Conservation (phyloP, 441 rosid species). For the Omphalea diandra region DNA sequence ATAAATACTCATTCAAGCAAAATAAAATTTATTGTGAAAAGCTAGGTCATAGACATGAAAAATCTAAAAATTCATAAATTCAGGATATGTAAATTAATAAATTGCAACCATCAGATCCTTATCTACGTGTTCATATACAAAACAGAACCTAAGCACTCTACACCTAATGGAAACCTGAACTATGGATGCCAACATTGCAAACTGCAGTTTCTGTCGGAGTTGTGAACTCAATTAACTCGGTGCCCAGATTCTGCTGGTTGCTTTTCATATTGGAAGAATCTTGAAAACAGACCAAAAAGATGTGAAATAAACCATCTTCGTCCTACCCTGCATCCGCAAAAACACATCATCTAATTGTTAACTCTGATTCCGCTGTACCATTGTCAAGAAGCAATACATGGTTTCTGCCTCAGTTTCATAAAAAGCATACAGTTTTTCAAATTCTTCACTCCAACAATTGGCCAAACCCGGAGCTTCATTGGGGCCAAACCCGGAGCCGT, state of each 20-base stretch:
- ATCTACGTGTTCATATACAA: too few relatives aligned
- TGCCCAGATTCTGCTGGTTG: conserved; percentile 92
- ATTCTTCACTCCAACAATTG: conserved; percentile 92
- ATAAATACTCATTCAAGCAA: too few relatives aligned
- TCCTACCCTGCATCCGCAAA: conserved; percentile 48
- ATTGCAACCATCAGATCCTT: too few relatives aligned
- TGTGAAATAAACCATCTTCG: conserved; percentile 50
- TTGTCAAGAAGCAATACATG: background rate
- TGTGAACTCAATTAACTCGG: conserved; percentile 82
- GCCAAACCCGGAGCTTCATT: conserved; percentile 82
- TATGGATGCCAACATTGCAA: conserved; percentile 91
- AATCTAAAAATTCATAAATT: too few relatives aligned
- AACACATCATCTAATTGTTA: background rate
- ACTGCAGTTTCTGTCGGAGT: conserved; percentile 94
- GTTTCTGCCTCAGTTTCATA: conserved; percentile 52
- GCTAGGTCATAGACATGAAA: too few relatives aligned
- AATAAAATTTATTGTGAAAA: too few relatives aligned
- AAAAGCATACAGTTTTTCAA: conserved; percentile 54
- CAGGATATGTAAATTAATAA: too few relatives aligned
- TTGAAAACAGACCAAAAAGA: conserved; percentile 56
- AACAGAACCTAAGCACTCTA: too few relatives aligned
- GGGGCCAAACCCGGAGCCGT: conserved; percentile 67
- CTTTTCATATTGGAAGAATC: conserved; percentile 86
- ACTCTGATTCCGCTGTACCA: background rate
- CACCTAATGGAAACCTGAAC: too few relatives aligned